phyloP scores from a whole-genome alignment of 179 eudicot genomes.

The Drosera spatulata region DNA sequence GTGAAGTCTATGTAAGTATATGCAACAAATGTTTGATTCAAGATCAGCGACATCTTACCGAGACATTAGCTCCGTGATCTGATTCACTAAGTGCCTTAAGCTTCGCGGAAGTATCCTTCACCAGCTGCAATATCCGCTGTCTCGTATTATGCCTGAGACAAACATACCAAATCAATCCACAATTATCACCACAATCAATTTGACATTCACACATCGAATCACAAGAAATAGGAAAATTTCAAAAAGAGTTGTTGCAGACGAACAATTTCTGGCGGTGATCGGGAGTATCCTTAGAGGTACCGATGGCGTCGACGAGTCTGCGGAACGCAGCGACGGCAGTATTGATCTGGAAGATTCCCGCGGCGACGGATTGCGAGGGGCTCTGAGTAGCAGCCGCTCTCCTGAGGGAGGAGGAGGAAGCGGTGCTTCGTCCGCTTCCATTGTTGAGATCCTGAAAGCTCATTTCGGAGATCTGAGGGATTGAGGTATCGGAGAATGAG shows the following conservation, averaged over 20 bases:
- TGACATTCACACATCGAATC: no score
- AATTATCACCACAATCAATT: neutral
- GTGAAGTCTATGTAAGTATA: no score
- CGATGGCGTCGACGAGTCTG: conserved; percentile 43
- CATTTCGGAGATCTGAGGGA: conserved; percentile 9
- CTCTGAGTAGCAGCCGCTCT: conserved; percentile 13
- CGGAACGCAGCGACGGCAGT: conserved; percentile 43
- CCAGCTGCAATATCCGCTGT: conserved; percentile 47
- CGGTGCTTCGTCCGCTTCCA: conserved; percentile 15
- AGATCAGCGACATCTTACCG: conserved; percentile 17
- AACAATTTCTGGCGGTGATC: conserved; percentile 56
- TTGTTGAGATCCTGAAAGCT: conserved; percentile 56
- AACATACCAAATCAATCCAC: neutral
- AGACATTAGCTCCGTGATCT: conserved; percentile 27
- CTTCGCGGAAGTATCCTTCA: conserved; percentile 58
- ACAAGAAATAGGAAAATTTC: neutral
- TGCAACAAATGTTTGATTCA: no score
- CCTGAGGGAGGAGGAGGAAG: conserved; percentile 11
- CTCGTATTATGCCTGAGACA: conserved; percentile 35
- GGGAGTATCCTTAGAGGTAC: conserved; percentile 53
- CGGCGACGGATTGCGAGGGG: conserved; percentile 44
- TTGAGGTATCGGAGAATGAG: neutral
- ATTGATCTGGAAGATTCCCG: conserved; percentile 63
- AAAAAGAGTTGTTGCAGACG: conserved; percentile 6
- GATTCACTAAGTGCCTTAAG: conserved; percentile 44